Base-by-base conservation (phyloP, 306 rosid genomes). In the Trifolium fragiferum region DNA sequence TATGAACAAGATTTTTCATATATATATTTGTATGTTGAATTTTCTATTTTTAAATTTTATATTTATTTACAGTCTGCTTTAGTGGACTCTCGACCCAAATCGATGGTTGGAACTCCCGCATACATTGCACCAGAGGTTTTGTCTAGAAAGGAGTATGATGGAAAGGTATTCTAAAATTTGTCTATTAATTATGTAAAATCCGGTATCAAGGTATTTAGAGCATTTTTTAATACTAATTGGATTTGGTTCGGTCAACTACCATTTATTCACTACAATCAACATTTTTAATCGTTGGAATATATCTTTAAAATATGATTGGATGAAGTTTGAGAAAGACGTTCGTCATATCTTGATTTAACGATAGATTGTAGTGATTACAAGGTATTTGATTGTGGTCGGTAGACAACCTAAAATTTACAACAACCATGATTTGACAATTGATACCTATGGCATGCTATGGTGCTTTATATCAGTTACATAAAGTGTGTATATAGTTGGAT, bases 41-140 rank as follows among this genome's bases (percentile, higher is more conserved):
- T 18, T 16, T 5, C n/a, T 59, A 58, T 47, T 73, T 33, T 37
- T 37, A 7, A 37, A 18, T 49, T 23, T 32, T 33, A 64, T 67
- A 40, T 71, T 43, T 8, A 55, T 40, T 60, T 83, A 59, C 78
- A 94, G 99, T 94, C 99, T 11, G 90, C 85, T 78, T 63, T 94
- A 32, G 72, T 94, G 75, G 98, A 94, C 79, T 94, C 99, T 15
- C 87, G 81, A 77, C 99, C 99, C 2, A 92, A 92, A 80, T 94
- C 99, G 68, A 80, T 89, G 0, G 97, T 94, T 19, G 99, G 99
- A 86, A 94, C 99, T 1, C 99, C 99, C 58, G 98, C 96, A 32
- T 94, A 92, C 77, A 81, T 94, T 54, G 99, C 99, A 16, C 99
- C 99, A 0, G 99, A 94, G 82, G 86, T 94, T 82, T 78, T 94